These are phyloP conservation scores for Symmetrospora coprosmae DNA, from an alignment of 768 basidiomycete genomes.

Conservation along the genomic window DNA sequence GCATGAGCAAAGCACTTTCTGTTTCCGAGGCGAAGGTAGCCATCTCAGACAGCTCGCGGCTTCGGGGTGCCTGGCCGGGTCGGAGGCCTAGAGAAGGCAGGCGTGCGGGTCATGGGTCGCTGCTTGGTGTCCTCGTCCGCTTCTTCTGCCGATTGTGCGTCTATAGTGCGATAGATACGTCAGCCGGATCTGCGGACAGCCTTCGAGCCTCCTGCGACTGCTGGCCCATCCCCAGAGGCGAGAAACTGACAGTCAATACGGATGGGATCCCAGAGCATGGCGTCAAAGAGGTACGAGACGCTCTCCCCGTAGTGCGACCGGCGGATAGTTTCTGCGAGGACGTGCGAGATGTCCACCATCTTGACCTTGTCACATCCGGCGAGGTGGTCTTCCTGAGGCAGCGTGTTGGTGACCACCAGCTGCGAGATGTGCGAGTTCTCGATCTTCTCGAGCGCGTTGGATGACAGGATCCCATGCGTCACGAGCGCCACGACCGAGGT, in stretches of 20 bases:
- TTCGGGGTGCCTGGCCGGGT: constrained; percentile 16
- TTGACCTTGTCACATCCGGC: constrained; percentile 62
- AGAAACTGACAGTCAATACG: background rate
- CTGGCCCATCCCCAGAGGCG: too few species aligned
- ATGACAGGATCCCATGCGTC: constrained; percentile 89
- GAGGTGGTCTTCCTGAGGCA: constrained; percentile 72
- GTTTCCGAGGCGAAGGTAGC: background rate
- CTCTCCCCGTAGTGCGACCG: constrained; percentile 88
- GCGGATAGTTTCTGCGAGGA: constrained; percentile 87
- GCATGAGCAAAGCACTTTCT: background rate
- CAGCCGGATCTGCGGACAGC: background rate
- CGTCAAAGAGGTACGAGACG: constrained; percentile 27
- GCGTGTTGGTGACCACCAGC: constrained; percentile 94
- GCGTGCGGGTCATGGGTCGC: background rate
- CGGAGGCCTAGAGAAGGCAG: background rate
- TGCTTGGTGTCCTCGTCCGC: background rate
- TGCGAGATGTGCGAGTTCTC: constrained; percentile 66
- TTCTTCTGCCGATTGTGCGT: constrained; percentile 17
- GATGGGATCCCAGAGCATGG: constrained; percentile 25
- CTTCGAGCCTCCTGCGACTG: too few species aligned
- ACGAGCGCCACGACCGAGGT: constrained; percentile 76
- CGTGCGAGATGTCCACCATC: constrained; percentile 84
- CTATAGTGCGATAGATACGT: background rate
- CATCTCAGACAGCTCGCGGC: background rate
- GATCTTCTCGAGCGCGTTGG: constrained; percentile 58